Conservation (phyloP, 805 yeast genomes). For the Candida easanensis region DNA sequence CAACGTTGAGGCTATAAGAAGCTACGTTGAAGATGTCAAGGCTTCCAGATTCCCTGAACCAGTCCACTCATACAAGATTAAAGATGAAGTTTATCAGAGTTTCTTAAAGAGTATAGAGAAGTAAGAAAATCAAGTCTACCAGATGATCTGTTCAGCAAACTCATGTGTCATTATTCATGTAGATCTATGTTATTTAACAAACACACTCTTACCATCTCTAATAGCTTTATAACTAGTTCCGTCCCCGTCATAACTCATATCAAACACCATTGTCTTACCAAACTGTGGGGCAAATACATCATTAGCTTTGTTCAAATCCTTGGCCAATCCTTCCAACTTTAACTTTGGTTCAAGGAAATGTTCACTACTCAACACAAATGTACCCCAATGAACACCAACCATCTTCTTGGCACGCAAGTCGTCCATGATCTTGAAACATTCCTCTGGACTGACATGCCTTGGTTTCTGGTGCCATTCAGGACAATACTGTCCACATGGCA, state of each 20-base stretch:
- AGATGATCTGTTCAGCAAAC: not conserved
- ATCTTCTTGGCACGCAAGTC: constrained; percentile 60
- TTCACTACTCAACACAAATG: constrained; percentile 86
- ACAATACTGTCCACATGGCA: constrained; percentile 94
- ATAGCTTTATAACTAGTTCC: constrained; percentile 19
- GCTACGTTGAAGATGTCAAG: constrained; percentile 62
- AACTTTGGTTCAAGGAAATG: constrained; percentile 81
- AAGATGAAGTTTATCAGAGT: constrained; percentile 53
- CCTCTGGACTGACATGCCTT: constrained; percentile 81
- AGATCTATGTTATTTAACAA: constrained; percentile 22
- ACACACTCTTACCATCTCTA: constrained; percentile 31
- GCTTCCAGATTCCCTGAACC: constrained; percentile 54
- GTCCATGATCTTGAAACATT: constrained; percentile 63
- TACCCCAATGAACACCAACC: constrained; percentile 96
- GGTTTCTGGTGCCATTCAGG: constrained; percentile 94
- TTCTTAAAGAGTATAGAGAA: constrained; percentile 33
- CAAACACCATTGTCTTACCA: constrained; percentile 65
- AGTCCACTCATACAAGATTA: constrained; percentile 65
- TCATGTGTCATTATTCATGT: not conserved
- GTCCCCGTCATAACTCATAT: constrained; percentile 16
- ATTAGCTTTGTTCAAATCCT: constrained; percentile 31
- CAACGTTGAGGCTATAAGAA: constrained; percentile 49
- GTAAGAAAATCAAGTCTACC: not conserved
- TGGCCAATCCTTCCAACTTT: constrained; percentile 50
- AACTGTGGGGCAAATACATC: constrained; percentile 65